phyloP scores from a whole-genome alignment of 768 basidiomycete genomes.

The Leccinum broughii region DNA sequence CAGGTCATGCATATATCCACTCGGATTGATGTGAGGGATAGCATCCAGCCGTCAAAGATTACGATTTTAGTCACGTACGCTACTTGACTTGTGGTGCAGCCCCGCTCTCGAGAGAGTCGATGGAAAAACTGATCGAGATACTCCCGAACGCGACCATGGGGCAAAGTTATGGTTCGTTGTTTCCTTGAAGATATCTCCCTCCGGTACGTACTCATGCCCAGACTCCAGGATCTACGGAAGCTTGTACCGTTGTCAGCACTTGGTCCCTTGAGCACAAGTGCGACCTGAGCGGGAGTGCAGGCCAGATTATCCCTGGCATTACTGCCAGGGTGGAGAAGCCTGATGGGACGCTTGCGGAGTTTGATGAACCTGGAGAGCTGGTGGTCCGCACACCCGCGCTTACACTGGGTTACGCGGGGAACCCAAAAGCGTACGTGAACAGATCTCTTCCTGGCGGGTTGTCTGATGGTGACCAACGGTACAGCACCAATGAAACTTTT shows the following conservation, averaged over 20 bases:
- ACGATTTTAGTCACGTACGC: conserved; percentile 41
- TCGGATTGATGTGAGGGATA: conserved; percentile 12
- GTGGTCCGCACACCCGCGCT: conserved; percentile 60
- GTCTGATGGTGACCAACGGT: conserved; percentile 12
- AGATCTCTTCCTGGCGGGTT: not conserved
- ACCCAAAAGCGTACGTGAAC: conserved; percentile 55
- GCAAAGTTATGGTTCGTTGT: conserved; percentile 57
- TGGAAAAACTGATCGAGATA: conserved; percentile 41
- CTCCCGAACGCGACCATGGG: conserved; percentile 55
- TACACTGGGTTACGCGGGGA: conserved; percentile 57
- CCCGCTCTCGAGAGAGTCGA: conserved; percentile 55
- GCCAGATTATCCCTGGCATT: conserved; percentile 58
- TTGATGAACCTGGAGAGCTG: conserved; percentile 64
- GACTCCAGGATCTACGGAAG: conserved; percentile 60
- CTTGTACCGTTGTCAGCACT: conserved; percentile 52
- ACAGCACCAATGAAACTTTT: conserved; percentile 65
- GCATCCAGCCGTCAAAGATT: conserved; percentile 42
- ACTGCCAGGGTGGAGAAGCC: conserved; percentile 54
- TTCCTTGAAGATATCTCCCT: not conserved
- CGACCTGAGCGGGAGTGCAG: conserved; percentile 54
- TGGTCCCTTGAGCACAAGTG: conserved; percentile 45
- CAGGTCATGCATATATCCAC: not conserved
- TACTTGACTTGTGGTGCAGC: conserved; percentile 52
- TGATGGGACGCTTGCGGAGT: conserved; percentile 55
- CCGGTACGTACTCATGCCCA: not conserved